Conservation (phyloP, 2,329 filamentous ascomycete genomes). For the Phialophora expanda region DNA sequence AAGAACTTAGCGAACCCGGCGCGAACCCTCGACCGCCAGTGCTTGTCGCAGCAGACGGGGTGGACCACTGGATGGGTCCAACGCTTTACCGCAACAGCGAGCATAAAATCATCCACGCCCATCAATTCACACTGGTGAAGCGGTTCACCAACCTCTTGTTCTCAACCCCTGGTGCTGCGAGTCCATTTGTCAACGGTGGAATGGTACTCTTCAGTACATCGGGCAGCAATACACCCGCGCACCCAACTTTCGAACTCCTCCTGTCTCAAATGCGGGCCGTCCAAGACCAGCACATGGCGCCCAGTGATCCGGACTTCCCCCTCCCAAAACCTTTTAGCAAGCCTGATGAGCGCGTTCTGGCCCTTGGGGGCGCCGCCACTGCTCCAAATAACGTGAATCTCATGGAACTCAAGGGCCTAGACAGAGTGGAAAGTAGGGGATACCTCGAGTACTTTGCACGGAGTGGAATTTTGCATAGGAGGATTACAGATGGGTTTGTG, state of each 20-base stretch:
- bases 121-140: slow-evolving; percentile 77
- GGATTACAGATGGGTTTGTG: slow-evolving; percentile 72
- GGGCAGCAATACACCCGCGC: slow-evolving; percentile 69
- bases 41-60: slow-evolving; percentile 76
- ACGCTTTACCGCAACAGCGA: slow-evolving; percentile 76
- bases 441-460: slow-evolving; percentile 93
- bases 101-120: slow-evolving; percentile 78
- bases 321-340: slow-evolving; percentile 59
- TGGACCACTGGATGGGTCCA: slow-evolving; percentile 79
- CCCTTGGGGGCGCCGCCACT: slow-evolving; percentile 42
- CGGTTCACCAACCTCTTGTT: slow-evolving; percentile 76
- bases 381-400: slow-evolving; percentile 43
- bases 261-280: slow-evolving; percentile 59
- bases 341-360: slow-evolving; percentile 59
- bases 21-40: slow-evolving; percentile 63
- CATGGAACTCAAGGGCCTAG: slow-evolving; percentile 69
- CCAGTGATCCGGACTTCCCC: slow-evolving; percentile 50
- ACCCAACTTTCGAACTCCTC: slow-evolving; percentile 71
- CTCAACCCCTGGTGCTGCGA: slow-evolving; percentile 57
- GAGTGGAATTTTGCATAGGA: slow-evolving; percentile 76
- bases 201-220: slow-evolving; percentile 76
- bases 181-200: slow-evolving; percentile 71
- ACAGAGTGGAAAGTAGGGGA: slow-evolving; percentile 73
- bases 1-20: slow-evolving; percentile 68
- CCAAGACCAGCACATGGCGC: slow-evolving; percentile 44